Evolutionary conservation across 2,329 filamentous ascomycete species (phyloP), one percentile per base, ranked within the genome.

Genomic region (Nemania sp.): DNA sequence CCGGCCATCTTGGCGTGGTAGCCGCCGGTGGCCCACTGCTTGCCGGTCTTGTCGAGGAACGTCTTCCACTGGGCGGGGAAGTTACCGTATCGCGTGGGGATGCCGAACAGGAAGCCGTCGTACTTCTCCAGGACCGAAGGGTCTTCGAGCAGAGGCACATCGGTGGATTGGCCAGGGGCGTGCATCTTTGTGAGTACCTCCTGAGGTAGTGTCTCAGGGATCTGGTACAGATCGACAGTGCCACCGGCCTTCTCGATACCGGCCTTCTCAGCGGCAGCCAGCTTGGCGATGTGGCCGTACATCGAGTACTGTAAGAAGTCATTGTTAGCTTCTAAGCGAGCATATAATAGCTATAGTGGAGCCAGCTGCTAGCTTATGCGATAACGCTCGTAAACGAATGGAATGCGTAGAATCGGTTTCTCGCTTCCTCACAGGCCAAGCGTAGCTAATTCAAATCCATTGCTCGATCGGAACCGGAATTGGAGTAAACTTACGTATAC

Each of bases 11-110:
- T 97, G 77, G 92, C 92, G 75, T 80, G 84, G 80, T 82, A 92
- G 64, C 79, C 84, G 59, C 93, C 93, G 12, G 75, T 73, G 57
- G 80, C 76, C 94, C 94, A 97, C 74, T 94, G 89, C 64, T 82
- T 80, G 68, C 93, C 93, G 20, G 91, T 92, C 75, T 83, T 82
- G 80, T 99, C 94, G 89, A 91, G 95, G 81, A 91, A 93, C 36
- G 84, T 70, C 81, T 94, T 97, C 89, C 89, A 97, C 78, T 99
- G 94, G 15, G 88, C 90, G 43, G 93, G 92, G 82, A 96, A 96
- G 84, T 95, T 97, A 67, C 94, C 94, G 78, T 90, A 99, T 64
- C 94, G 85, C 46, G 94, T 99, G 56, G 94, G 94, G 72, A 97
- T 94, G 63, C 94, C 94, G 67, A 97, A 82, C 61, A 99, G 86